A percentile compares a stretch with the other conserved stretches of the same genome.
phyloP scores from a whole-genome alignment of 106 monocot genomes.

The Xerophyta viscosa region DNA sequence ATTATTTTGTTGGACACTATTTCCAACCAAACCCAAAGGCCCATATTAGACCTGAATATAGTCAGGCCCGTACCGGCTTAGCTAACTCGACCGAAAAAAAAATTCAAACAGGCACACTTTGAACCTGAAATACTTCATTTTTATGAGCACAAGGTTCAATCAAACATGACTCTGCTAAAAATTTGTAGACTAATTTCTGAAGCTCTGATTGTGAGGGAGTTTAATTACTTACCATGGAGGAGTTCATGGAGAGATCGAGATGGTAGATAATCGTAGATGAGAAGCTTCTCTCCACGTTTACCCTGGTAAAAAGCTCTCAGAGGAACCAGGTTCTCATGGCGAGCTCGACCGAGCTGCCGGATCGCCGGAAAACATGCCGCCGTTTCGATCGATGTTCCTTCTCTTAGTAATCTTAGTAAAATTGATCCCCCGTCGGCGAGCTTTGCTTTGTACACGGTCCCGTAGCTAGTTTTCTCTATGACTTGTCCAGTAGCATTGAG shows the following conservation, averaged over 20 bases:
- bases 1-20: too few species aligned
- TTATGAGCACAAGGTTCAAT: too few species aligned
- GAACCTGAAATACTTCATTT: too few species aligned
- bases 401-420: slow-evolving; percentile 59
- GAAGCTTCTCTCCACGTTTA: slow-evolving; percentile 87
- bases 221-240: slow-evolving; percentile 41
- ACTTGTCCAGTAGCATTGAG: slow-evolving; percentile 89
- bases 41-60: too few species aligned
- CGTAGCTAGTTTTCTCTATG: slow-evolving; percentile 86
- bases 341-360: slow-evolving; percentile 53
- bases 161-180: too few species aligned
- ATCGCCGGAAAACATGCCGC: slow-evolving; percentile 48
- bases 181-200: too few species aligned
- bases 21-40: too few species aligned
- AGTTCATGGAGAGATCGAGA: slow-evolving; percentile 53
- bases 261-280: slow-evolving; percentile 82
- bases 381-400: slow-evolving; percentile 63
- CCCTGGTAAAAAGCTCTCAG: slow-evolving; percentile 91
- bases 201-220: too few species aligned
- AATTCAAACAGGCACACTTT: too few species aligned
- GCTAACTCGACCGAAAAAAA: too few species aligned
- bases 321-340: slow-evolving; percentile 72
- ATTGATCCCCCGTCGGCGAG: slow-evolving; percentile 69
- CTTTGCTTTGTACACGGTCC: slow-evolving; percentile 96
- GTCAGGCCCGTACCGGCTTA: too few species aligned